These are phyloP conservation scores for Tranzscheliella williamsii DNA, from an alignment of 1,284 basidiomycete genomes.

Conservation along the genomic window DNA sequence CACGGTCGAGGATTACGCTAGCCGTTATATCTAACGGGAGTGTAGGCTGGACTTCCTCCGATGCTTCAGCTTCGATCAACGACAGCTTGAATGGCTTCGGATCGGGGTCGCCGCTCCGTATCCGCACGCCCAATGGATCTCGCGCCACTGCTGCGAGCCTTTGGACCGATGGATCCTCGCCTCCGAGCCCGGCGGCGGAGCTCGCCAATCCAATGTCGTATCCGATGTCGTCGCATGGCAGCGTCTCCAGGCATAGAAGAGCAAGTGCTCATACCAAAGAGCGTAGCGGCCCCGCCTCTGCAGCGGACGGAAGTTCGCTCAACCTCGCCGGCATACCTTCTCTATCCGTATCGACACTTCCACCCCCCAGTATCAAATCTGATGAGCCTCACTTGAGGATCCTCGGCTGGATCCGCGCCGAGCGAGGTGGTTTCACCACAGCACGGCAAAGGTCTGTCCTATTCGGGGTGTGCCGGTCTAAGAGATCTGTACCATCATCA, in stretches of 20 bases:
- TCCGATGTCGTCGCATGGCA: slow-evolving; percentile 39
- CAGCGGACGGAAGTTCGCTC: slow-evolving; percentile 3
- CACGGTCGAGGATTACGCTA: slow-evolving; percentile 18
- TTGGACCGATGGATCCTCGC: slow-evolving; percentile 30
- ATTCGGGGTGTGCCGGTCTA: slow-evolving; percentile 14
- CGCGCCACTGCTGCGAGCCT: slow-evolving; percentile 23
- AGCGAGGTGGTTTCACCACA: slow-evolving; percentile 22
- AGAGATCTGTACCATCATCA: slow-evolving; percentile 1
- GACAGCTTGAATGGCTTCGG: slow-evolving; percentile 13
- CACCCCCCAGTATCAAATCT: slow-evolving; percentile 7
- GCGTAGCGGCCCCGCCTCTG: slow-evolving; percentile 8
- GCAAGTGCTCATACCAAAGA: slow-evolving; percentile 28
- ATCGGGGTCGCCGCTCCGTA: slow-evolving; percentile 27
- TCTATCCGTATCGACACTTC: slow-evolving; percentile 10
- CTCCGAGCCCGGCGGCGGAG: slow-evolving; percentile 32
- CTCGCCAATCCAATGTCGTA: slow-evolving; percentile 22
- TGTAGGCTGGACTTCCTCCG: slow-evolving; percentile 5
- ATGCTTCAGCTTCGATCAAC: slow-evolving; percentile 26
- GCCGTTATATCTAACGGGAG: slow-evolving; percentile 9
- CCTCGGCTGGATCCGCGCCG: slow-evolving; percentile 32
- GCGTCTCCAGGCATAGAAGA: slow-evolving; percentile 20
- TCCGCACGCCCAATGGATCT: slow-evolving; percentile 28
- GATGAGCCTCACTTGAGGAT: slow-evolving; percentile 28
- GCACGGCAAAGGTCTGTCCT: slow-evolving; percentile 2
- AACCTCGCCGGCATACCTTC: slow-evolving; percentile 11